Evolutionary conservation across 2,329 filamentous ascomycete genomes (phyloP).

Genomic region (Scolecobasidium constrictum): DNA sequence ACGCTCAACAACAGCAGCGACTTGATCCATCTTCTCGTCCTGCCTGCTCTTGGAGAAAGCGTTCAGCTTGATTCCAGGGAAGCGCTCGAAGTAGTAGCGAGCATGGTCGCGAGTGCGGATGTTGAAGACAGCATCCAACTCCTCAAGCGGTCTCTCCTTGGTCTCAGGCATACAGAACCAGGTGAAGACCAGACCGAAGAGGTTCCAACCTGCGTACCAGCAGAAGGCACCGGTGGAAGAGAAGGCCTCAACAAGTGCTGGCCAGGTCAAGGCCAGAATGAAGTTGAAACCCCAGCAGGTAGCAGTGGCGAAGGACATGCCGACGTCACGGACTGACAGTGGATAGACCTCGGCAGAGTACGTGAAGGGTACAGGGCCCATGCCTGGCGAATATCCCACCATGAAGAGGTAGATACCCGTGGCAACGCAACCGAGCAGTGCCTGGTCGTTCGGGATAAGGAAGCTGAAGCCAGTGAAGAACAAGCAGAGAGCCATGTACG

Average conservation of each 20-base stretch:
- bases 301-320: constrained; percentile 36
- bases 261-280: constrained; percentile 42
- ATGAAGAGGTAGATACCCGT: constrained; percentile 39
- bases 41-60: too few relatives aligned
- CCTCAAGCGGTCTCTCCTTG: constrained; percentile 6
- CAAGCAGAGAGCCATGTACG: constrained; percentile 37
- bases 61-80: too few relatives aligned
- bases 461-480: constrained; percentile 36
- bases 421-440: constrained; percentile 23
- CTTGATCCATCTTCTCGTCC: too few relatives aligned
- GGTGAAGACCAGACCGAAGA: constrained; percentile 35
- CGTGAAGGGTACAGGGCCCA: too few relatives aligned
- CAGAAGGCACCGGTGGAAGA: constrained; percentile 41
- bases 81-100: constrained; percentile 26
- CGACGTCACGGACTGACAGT: constrained; percentile 31
- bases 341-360: constrained; percentile 33
- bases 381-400: constrained; percentile 37
- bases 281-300: constrained; percentile 50
- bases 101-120: constrained; percentile 26
- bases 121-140: constrained; percentile 19
- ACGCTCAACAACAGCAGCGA: too few relatives aligned
- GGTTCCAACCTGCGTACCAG: constrained; percentile 46
- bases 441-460: constrained; percentile 19
- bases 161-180: constrained; percentile 12
- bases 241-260: constrained; percentile 36